These are phyloP conservation scores for Candolleomyces eurysporus DNA, from an alignment of 768 basidiomycete species.

Conservation along the genomic window DNA sequence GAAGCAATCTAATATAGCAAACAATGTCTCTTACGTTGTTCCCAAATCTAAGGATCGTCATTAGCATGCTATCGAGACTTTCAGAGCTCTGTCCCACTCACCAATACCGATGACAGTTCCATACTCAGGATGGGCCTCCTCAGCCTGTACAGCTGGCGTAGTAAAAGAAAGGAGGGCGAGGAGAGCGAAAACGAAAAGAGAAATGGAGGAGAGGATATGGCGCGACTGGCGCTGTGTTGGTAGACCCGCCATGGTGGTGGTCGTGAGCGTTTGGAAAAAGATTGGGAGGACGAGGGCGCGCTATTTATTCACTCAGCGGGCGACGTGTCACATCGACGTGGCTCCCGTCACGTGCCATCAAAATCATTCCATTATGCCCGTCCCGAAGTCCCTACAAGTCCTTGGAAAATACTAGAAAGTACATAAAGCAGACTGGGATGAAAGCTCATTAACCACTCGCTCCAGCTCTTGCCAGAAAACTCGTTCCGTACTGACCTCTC, in stretches of 20 bases:
- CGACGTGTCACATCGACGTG: constrained; percentile 33
- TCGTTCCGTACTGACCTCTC: background rate
- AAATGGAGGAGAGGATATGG: constrained; percentile 56
- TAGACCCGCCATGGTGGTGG: constrained; percentile 43
- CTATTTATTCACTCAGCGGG: background rate
- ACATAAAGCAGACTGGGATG: background rate
- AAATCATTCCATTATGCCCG: background rate
- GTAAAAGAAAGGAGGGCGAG: constrained; percentile 72
- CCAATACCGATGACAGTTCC: constrained; percentile 94
- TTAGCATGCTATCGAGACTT: background rate
- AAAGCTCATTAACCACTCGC: background rate
- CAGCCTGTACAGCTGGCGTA: constrained; percentile 61
- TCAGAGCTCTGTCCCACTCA: constrained; percentile 31
- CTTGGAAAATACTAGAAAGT: background rate
- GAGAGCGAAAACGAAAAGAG: constrained; percentile 58
- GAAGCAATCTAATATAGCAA: constrained; percentile 6
- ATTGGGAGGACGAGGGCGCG: constrained; percentile 4
- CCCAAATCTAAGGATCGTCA: constrained; percentile 65
- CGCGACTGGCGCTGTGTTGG: constrained; percentile 55
- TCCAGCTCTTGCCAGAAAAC: background rate
- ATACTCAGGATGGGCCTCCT: constrained; percentile 71
- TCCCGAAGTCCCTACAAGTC: background rate
- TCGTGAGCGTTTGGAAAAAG: constrained; percentile 19
- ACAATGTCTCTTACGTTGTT: constrained; percentile 61
- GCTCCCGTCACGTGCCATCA: background rate